phyloP scores from a whole-genome alignment of 2,329 filamentous ascomycete species.

The Endocalyx cinctus region DNA sequence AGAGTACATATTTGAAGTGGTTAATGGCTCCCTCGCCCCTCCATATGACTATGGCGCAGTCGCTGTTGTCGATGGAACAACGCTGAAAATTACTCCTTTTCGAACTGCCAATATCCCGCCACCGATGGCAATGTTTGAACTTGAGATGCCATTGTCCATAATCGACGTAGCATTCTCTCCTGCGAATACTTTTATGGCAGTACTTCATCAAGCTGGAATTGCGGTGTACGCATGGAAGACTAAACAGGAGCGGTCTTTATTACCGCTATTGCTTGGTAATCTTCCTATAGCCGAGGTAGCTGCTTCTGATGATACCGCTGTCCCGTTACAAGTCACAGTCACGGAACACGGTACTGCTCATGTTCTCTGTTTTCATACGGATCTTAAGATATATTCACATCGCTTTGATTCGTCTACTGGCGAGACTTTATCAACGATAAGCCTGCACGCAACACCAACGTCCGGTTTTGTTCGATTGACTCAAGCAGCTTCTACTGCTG shows the following conservation, averaged over 20 bases:
- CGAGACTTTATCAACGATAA: constrained; percentile 15
- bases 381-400: constrained; percentile 18
- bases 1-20: constrained; percentile 64
- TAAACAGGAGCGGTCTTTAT: constrained; percentile 46
- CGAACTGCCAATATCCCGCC: constrained; percentile 82
- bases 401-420: constrained; percentile 15
- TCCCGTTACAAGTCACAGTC: constrained; percentile 25
- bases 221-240: constrained; percentile 67
- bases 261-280: constrained; percentile 36
- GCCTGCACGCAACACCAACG: constrained; percentile 23
- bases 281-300: constrained; percentile 35
- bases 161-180: constrained; percentile 72
- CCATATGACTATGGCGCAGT: constrained; percentile 76
- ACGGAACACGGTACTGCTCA: constrained; percentile 23
- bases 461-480: constrained; percentile 25
- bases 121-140: constrained; percentile 81
- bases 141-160: constrained; percentile 57
- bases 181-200: constrained; percentile 61
- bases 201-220: constrained; percentile 64
- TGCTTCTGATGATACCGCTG: constrained; percentile 14
- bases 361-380: constrained; percentile 20
- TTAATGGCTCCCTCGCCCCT: constrained; percentile 63
- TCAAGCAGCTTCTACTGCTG: constrained; percentile 24
- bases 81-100: constrained; percentile 79
- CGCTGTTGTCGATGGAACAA: constrained; percentile 77